A percentile compares a stretch with the other conserved stretches of the same genome.
Evolutionary conservation across 306 rosid species (phyloP).

Genomic region (Vicia faba): DNA sequence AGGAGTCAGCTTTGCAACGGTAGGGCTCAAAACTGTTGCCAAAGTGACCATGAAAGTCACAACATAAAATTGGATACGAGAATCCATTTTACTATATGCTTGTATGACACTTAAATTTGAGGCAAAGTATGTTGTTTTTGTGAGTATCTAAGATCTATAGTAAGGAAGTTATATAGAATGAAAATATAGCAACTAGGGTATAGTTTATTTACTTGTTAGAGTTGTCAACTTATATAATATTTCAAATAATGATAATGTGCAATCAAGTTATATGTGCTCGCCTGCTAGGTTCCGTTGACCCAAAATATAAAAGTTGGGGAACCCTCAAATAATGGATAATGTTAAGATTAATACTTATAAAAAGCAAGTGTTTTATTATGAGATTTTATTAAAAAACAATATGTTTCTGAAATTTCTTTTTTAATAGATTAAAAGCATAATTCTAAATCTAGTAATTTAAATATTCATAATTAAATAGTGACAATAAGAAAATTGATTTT

Average conservation of each 20-base stretch:
- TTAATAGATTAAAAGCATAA: too few species aligned
- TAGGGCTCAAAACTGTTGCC: constrained; percentile 8
- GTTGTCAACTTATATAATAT: constrained; percentile 19
- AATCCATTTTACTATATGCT: constrained; percentile 31
- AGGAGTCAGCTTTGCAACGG: constrained; percentile 8
- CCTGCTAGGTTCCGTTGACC: constrained; percentile 12
- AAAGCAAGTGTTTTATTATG: too few species aligned
- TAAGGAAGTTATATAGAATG: constrained; percentile 12
- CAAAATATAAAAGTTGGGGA: too few species aligned
- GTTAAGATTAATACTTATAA: too few species aligned
- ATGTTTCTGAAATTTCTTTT: too few species aligned
- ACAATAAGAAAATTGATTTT: too few species aligned
- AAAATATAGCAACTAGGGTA: background rate
- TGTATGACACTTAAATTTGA: constrained; percentile 8
- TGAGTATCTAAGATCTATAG: constrained; percentile 4
- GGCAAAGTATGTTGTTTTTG: constrained; percentile 1
- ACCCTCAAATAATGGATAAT: too few species aligned
- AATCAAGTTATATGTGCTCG: background rate
- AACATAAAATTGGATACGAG: constrained; percentile 26
- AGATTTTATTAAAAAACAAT: too few species aligned
- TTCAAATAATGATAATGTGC: background rate
- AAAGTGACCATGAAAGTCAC: constrained; percentile 24
- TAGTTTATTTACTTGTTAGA: constrained; percentile 11
- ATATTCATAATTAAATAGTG: too few species aligned
- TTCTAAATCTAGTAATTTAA: too few species aligned